These are phyloP conservation scores for Fusarium sacchari DNA, from an alignment of 2,329 filamentous ascomycete species.

Conservation along the genomic window DNA sequence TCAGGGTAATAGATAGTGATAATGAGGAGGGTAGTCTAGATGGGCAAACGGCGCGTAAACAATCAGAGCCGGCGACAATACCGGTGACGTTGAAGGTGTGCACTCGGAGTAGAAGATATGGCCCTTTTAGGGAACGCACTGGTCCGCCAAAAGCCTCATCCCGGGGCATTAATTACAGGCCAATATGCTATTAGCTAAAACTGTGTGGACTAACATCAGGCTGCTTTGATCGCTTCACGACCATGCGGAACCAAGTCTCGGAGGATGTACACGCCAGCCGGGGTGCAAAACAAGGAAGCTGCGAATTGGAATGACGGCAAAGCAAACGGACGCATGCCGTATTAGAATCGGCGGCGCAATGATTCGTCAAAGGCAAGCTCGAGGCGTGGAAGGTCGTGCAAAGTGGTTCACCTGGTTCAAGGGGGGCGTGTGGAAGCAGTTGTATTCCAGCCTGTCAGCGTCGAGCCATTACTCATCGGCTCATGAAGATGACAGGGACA, in stretches of 20 bases:
- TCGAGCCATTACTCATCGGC: constrained; percentile 50
- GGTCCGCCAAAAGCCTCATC: constrained; percentile 39
- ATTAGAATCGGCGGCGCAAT: constrained; percentile 36
- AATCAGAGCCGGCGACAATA: constrained; percentile 9
- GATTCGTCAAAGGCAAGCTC: constrained; percentile 38
- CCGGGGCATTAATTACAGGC: constrained; percentile 29
- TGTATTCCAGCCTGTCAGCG: constrained; percentile 48
- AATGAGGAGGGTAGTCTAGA: constrained; percentile 15
- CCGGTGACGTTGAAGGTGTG: constrained; percentile 18
- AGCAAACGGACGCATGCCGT: constrained; percentile 34
- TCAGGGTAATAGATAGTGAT: not conserved
- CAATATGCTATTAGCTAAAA: constrained; percentile 43
- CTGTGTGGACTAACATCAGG: constrained; percentile 44
- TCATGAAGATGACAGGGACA: constrained; percentile 33
- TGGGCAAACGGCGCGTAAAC: constrained; percentile 23
- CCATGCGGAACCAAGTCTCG: constrained; percentile 37
- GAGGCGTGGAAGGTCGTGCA: constrained; percentile 28
- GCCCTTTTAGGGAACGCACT: constrained; percentile 40
- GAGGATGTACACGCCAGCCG: constrained; percentile 28
- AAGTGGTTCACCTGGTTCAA: constrained; percentile 33
- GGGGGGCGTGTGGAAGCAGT: constrained; percentile 36
- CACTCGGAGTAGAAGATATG: constrained; percentile 34
- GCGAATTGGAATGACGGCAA: constrained; percentile 40
- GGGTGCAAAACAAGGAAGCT: constrained; percentile 28
- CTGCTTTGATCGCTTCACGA: constrained; percentile 36